Evolutionary conservation across 345 rosid species (phyloP), one percentile per base, ranked within the genome.

Genomic region (Eucalyptus sideroxylon): DNA sequence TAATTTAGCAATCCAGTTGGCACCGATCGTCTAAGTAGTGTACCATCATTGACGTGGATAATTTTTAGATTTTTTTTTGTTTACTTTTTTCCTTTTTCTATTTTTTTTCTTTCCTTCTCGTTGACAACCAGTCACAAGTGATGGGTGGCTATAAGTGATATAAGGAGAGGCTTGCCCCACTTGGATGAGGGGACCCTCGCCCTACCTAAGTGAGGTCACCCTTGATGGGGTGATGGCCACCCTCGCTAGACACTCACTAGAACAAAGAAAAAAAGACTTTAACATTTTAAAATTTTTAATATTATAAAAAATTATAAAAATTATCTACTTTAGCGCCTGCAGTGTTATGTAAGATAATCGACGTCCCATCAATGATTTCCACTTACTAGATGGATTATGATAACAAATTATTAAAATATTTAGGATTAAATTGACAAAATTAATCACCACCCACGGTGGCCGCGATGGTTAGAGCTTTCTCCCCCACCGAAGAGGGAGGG

Each of bases 1-100:
- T 4, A 0, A 24, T 26, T 24, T 56, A 5, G 2, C 6, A 1
- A 23, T 56, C 3, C 14, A 10, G 9, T 56, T 3, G 3, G 6
- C 62, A 24, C 2, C 9, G 0, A 56, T 6, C 0, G 4, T 53
- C 59, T 23, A 56, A 23, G 62, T 56, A 1, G 13, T 23, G 12
- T 56, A 56, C 62, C 13, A 56, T 23, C 12, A 56, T 56, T 56
- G 62, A 56, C 2, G 5, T 24, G 3, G 30, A 56, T 56, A 56
- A 56, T 56, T 56, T 19, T 56, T 56, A 24, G 12, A 9, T 21
- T 9, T 56, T 24, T 24, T 56, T 56, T 56, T 56, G 5, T 56
- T 56, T 24, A 9, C 6, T 10, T 23, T 56, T 56, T 56, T 56
- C 3, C 12, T 2, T 24, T 56, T 56, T 56, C 6, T 2, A 9